These are phyloP conservation scores for Westerdykella aurantiaca DNA, from an alignment of 2,329 filamentous ascomycete genomes.

Conservation along the genomic window DNA sequence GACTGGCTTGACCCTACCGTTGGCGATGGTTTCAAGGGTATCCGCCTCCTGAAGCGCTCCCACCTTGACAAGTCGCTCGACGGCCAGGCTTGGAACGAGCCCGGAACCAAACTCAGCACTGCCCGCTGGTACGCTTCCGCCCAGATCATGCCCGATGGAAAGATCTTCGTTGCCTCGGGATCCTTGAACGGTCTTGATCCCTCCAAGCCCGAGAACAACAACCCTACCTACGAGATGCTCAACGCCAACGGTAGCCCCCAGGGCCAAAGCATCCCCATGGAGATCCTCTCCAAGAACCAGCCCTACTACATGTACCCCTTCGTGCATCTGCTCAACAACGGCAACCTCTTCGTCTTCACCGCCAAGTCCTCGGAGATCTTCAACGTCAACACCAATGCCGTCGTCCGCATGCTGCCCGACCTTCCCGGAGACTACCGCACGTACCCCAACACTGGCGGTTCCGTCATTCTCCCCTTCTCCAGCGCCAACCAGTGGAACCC, in stretches of 20 bases:
- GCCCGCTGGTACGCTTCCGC: constrained; percentile 57
- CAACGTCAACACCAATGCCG: constrained; percentile 43
- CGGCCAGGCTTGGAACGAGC: constrained; percentile 51
- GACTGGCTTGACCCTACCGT: constrained; percentile 53
- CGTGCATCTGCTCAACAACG: constrained; percentile 53
- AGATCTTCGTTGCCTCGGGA: constrained; percentile 56
- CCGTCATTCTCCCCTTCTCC: constrained; percentile 51
- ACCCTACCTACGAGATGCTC: constrained; percentile 59
- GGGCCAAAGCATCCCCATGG: constrained; percentile 47
- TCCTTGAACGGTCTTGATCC: constrained; percentile 56
- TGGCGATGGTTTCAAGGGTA: constrained; percentile 53
- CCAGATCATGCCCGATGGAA: constrained; percentile 54
- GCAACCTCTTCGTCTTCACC: constrained; percentile 53
- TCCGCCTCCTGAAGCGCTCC: constrained; percentile 51
- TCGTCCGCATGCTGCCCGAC: constrained; percentile 46
- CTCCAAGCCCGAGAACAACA: constrained; percentile 52
- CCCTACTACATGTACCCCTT: constrained; percentile 63
- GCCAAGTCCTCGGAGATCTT: constrained; percentile 54
- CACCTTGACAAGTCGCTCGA: constrained; percentile 41
- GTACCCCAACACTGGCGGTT: constrained; percentile 57
- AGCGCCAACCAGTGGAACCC: constrained; percentile 49
- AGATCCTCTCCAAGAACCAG: constrained; percentile 52
- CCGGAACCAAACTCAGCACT: constrained; percentile 50
- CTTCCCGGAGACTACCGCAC: constrained; percentile 53
- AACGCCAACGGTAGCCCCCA: constrained; percentile 43